phyloP scores from a whole-genome alignment of 2,329 filamentous ascomycete genomes.

The Botrytis byssoidea region DNA sequence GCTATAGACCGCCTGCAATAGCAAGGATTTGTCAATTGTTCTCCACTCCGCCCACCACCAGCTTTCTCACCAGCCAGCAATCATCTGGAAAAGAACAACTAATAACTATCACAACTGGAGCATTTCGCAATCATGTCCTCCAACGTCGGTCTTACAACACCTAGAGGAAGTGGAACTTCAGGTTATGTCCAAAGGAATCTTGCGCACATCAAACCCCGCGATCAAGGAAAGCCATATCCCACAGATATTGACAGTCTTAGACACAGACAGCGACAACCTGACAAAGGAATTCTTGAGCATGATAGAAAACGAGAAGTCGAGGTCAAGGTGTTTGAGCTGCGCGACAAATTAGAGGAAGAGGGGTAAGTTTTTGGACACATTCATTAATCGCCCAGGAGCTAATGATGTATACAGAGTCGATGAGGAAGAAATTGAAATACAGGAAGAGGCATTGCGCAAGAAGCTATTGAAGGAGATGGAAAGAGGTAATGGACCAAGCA shows the following conservation, averaged over 20 bases:
- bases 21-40: constrained; percentile 3
- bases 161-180: constrained; percentile 91
- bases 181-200: constrained; percentile 97
- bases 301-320: constrained; percentile 89
- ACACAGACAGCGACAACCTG: constrained; percentile 79
- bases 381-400: not conserved
- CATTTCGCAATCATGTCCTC: constrained; percentile 69
- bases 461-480: constrained; percentile 52
- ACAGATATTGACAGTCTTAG: constrained; percentile 66
- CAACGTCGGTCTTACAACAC: constrained; percentile 94
- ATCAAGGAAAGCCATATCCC: constrained; percentile 63
- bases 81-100: not conserved
- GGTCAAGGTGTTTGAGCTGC: constrained; percentile 86
- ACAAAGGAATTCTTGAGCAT: constrained; percentile 90
- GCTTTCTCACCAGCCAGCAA: not conserved
- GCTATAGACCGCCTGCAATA: constrained; percentile 23
- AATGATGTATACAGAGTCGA: constrained; percentile 55
- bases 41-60: constrained; percentile 4
- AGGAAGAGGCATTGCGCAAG: constrained; percentile 63
- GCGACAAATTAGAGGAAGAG: constrained; percentile 90
- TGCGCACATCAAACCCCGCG: constrained; percentile 81
- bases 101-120: not conserved
- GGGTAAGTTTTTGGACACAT: constrained; percentile 50
- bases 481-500: constrained; percentile 41
- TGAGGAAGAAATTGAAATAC: constrained; percentile 86